Evolutionary conservation across 371 early-diverging fungal species (phyloP).

Genomic region (Rhizopus sp.): DNA sequence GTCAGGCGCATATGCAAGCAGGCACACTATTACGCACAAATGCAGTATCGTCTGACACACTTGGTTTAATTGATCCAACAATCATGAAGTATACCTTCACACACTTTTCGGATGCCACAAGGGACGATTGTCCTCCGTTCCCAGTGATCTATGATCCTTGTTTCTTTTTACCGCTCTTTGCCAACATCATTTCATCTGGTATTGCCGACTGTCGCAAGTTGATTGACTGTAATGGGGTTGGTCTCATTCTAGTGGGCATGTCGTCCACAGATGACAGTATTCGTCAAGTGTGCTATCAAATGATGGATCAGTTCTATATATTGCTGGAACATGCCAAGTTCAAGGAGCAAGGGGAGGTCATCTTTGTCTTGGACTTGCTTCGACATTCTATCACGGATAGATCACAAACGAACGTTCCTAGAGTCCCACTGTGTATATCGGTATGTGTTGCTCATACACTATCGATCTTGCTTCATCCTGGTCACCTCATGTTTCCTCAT

Average conservation of each 20-base stretch:
- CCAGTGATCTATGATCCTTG: constrained; percentile 60
- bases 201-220: constrained; percentile 60
- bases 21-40: constrained; percentile 36
- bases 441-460: constrained; percentile 71
- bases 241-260: constrained; percentile 65
- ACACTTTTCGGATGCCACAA: constrained; percentile 50
- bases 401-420: constrained; percentile 40
- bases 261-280: constrained; percentile 56
- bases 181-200: constrained; percentile 57
- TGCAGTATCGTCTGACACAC: constrained; percentile 52
- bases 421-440: constrained; percentile 68
- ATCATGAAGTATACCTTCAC: constrained; percentile 68
- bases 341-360: constrained; percentile 66
- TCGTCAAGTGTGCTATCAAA: constrained; percentile 64
- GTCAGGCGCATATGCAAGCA: constrained; percentile 45
- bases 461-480: constrained; percentile 66
- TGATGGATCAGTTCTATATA: constrained; percentile 67
- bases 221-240: constrained; percentile 74
- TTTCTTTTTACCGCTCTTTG: constrained; percentile 75
- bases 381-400: constrained; percentile 67
- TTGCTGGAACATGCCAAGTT: constrained; percentile 54
- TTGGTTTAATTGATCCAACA: constrained; percentile 65
- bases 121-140: constrained; percentile 8
- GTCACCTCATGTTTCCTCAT: constrained; percentile 73
- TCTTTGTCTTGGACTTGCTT: constrained; percentile 66